Evolutionary conservation across 202 grass and related monocot genomes (phyloP), one percentile per base, ranked within the genome.

Genomic region (Dendrocalamus latiflorus): DNA sequence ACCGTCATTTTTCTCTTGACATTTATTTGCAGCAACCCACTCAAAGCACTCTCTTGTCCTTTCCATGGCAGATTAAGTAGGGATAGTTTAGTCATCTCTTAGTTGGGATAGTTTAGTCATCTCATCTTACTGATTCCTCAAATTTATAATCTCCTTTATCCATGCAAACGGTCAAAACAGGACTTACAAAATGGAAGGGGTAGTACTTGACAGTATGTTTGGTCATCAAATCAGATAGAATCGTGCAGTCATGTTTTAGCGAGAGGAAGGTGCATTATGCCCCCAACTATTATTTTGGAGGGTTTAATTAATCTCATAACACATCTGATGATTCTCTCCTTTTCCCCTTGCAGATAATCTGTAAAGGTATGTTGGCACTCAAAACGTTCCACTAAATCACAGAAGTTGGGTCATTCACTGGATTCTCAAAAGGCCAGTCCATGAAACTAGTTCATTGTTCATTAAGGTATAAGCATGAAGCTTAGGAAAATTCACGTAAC

Each of bases 231-330:
- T 66, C 53, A 55, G n/a, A 41, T 74, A 65, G 1, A 74, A 74
- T 22, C 14, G 14, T 16, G 9, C 25, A 55, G 15, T 65, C 55
- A 49, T 39, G 21, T 37, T 33, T 51, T 61, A 70, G 26, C 28
- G 47, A 78, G 20, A 77, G 63, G 28, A 76, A 70, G 33, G 65
- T 70, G 56, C 74, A 85, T 63, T 85, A 70, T 51, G 53, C n/a
- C 53, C 11, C 38, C 53, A 48, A 78, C 83, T 61, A 59, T 48
- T 60, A 70, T 25, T 77, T 61, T 12, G 6, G 6, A n/a, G 39
- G 21, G 30, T 41, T 15, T 77, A 61, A 69, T 49, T 12, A 54
- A 6, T 49, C 74, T 17, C 15, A 2, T 70, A 71, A 37, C 54
- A 30, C 42, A 51, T 71, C 44, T 43, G 1, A 16, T 34, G 20